Base-by-base conservation (phyloP, 192 early-diverging fungal genomes). In the Thamnidium elegans region DNA sequence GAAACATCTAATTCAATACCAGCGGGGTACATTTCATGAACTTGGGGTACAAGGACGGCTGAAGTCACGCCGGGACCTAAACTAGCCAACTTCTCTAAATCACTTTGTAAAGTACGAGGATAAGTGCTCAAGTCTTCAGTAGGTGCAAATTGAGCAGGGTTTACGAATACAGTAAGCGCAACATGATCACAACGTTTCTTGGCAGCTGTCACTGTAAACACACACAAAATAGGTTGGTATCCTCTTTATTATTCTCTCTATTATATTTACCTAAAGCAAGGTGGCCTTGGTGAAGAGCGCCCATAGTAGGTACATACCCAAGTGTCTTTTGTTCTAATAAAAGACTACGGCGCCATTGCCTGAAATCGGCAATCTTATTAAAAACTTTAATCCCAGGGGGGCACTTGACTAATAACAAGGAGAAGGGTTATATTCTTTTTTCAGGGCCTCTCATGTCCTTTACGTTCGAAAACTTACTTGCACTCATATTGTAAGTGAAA, bases 231-330 rank as follows among this genome's bases (percentile, higher is more conserved):
- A 44, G 3, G 11, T 21, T 36, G 14, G 15, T 11, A 31, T 30
- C 2, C 30, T 30, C 11, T 14, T 2, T 55, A n/a, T 55, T 14
- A 34, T 55, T 15, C 10, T 55, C n/a, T 11, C n/a, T 34, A 34
- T 14, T 39, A 3, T 13, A 17, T 66, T 65, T 81, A 86, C 86
- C 86, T 4, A 99, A 80, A 10, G 69, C 73, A 36, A 96, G 66
- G 69, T 99, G 97, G 5, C 97, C 97, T 2, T 82, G 75, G 70
- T 99, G 97, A 20, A 99, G 79, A 0, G 94, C 94, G 2, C 97
- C 97, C 97, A 99, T 99, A n/a, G 97, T 99, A 0, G 97, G 92
- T 0, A 99, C 93, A 67, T 95, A 92, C 13, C 93, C 97, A n/a
- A 99, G 78, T 9, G 81, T 79, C 60, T 83, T 74, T 60, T 79